These are phyloP conservation scores for Mariannaea sp. DNA, from an alignment of 2,329 filamentous ascomycete species.

Conservation along the genomic window DNA sequence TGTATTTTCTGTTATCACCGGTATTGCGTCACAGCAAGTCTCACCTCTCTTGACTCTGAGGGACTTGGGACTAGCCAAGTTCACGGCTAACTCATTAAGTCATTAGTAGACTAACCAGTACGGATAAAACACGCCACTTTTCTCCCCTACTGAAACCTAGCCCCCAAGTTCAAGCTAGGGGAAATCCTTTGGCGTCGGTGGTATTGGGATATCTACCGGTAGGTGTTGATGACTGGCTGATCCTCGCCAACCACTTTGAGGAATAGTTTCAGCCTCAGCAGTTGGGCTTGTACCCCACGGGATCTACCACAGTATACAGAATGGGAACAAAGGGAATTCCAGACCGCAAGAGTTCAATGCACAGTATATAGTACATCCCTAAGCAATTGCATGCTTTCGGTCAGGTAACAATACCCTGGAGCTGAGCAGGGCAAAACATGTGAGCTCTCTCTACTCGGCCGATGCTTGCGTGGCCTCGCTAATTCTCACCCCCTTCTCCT, in stretches of 20 bases:
- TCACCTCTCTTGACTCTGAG: background rate
- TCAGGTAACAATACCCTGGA: conserved; percentile 8
- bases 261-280: too few species aligned
- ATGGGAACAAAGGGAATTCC: too few species aligned
- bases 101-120: background rate
- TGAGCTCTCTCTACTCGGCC: conserved; percentile 2
- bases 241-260: too few species aligned
- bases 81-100: too few species aligned
- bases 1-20: background rate
- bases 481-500: conserved; percentile 7
- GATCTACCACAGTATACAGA: too few species aligned
- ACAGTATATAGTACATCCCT: too few species aligned
- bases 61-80: too few species aligned
- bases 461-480: conserved; percentile 12
- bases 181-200: background rate
- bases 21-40: background rate
- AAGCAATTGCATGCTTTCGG: too few species aligned
- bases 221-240: background rate
- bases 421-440: conserved; percentile 6
- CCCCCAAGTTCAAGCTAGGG: background rate
- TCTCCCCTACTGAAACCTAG: background rate
- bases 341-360: background rate
- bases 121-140: background rate
- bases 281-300: too few species aligned
- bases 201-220: background rate